Base-by-base conservation (phyloP, 495 filamentous ascomycete genomes). In the Hypoxylon lenormandii region DNA sequence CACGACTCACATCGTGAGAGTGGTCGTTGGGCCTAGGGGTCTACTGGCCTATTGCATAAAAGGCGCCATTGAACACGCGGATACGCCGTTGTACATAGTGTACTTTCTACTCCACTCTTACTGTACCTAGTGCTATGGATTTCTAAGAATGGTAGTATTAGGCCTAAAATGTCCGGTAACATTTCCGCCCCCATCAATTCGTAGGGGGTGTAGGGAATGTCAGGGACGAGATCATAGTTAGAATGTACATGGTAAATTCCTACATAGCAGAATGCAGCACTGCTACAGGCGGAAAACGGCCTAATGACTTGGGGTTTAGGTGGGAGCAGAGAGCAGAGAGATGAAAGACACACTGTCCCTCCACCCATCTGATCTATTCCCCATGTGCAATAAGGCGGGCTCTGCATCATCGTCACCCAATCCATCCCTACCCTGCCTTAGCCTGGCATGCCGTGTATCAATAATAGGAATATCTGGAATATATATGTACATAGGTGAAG, bases 11-110 rank as follows among this genome's bases (percentile, higher is more conserved):
- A 13, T 16, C 53, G 6, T 21, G 22, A 22, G n/a, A 49, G 15
- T 6, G 12, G 26, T 26, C 33, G 15, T 48, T 46, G 37, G 30
- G 30, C 10, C n/a, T n/a, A n/a, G n/a, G n/a, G n/a, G n/a, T n/a
- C n/a, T n/a, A n/a, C n/a, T n/a, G n/a, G n/a, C n/a, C 19, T 57
- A 60, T 60, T 56, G 66, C 60, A 65, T 70, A 70, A 50, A 58
- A 28, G 4, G 40, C 42, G 30, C 30, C 30, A 33, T 7, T 33
- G 30, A 56, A 30, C 46, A 69, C 30, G 26, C 66, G 55, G 66
- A 49, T 55, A 70, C 23, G 12, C 51, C 61, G 46, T 56, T 55
- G 61, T 66, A 66, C 19, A 60, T 61, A 66, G 61, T 66, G 45
- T 37, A 37, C 47, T 45, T 45, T 30, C 8, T 19, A 15, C 4